Base-by-base conservation (phyloP, 306 rosid genomes). In the Acacia crassicarpa region DNA sequence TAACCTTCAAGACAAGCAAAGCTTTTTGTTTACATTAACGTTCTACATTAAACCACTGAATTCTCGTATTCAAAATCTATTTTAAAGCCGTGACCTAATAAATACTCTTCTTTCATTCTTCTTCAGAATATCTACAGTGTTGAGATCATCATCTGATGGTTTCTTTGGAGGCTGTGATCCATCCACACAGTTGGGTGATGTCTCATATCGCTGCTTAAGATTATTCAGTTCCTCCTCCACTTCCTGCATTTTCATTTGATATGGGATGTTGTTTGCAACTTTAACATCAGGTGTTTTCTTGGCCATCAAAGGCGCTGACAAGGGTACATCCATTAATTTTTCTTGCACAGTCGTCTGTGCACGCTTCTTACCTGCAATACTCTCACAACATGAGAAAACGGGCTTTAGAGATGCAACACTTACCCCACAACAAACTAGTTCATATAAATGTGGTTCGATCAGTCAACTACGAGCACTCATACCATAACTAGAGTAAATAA, bases 71-170 rank as follows among this genome's bases (percentile, higher is more conserved):
- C 20, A 54, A 54, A 12, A 17, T 80, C 63, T 83, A 56, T 77
- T 82, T 86, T 86, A 92, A 20, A 90, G 88, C 30, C 95, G 88
- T 38, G 98, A 92, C 14, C 95, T 87, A 76, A 92, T 89, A 84
- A 94, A 92, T 20, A 90, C 82, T 80, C 80, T 90, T 82, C 89
- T 91, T 82, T 79, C 84, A 44, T 84, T 76, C 51, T 83, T 86
- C 81, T 82, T 82, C 41, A 65, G 17, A 46, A 81, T 77, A 74
- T 84, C 86, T 6, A 78, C 84, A 56, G 74, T 87, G 77, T 86
- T 83, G 77, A 61, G 43, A 67, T 81, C 89, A 70, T 78, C 92
- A 4, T 78, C 86, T 1, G 84, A 81, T 22, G 75, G 58, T 85
- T 85, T 89, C 82, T 84, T 85, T 22, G 78, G 84, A 74, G 80